Conservation (phyloP, 257 asterid genomes). For the Solanum piurae region DNA sequence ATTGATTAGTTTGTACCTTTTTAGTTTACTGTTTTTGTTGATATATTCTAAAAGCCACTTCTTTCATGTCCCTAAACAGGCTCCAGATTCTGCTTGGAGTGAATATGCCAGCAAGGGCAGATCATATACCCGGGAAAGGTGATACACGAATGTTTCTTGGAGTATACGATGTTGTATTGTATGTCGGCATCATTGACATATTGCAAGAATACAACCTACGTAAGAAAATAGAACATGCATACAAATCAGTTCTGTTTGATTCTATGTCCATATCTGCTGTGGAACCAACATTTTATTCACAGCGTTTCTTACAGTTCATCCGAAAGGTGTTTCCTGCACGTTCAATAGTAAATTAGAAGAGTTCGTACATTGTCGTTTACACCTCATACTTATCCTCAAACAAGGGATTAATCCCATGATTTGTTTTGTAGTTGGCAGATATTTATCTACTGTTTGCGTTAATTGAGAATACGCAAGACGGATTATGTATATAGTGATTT, state of each 20-base stretch:
- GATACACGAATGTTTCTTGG: conserved; percentile 45
- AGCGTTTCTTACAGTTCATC: conserved; percentile 70
- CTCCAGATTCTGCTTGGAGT: conserved; percentile 96
- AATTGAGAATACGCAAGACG: not conserved
- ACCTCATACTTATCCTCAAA: not conserved
- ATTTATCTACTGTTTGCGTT: not conserved
- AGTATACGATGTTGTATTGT: conserved; percentile 84
- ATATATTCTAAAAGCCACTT: not conserved
- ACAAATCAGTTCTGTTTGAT: conserved; percentile 73
- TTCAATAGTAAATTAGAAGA: conserved; percentile 14
- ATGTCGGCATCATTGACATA: conserved; percentile 89
- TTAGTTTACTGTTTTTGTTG: not conserved
- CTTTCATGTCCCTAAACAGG: conserved; percentile 26
- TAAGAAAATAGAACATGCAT: conserved; percentile 80
- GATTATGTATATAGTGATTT: not conserved
- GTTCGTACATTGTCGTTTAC: not conserved
- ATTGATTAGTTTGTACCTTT: not conserved
- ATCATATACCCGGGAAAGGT: conserved; percentile 35
- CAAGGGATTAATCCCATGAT: not conserved
- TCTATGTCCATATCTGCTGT: conserved; percentile 81
- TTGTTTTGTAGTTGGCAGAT: not conserved
- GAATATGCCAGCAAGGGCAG: conserved; percentile 97
- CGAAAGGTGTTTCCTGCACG: conserved; percentile 76
- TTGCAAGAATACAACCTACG: conserved; percentile 81
- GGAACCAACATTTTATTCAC: conserved; percentile 82